Percentiles rank a stretch among this genome's conserved stretches.
Evolutionary conservation across 2,329 filamentous ascomycete genomes (phyloP).

Genomic region (Leptodontidium sp.): DNA sequence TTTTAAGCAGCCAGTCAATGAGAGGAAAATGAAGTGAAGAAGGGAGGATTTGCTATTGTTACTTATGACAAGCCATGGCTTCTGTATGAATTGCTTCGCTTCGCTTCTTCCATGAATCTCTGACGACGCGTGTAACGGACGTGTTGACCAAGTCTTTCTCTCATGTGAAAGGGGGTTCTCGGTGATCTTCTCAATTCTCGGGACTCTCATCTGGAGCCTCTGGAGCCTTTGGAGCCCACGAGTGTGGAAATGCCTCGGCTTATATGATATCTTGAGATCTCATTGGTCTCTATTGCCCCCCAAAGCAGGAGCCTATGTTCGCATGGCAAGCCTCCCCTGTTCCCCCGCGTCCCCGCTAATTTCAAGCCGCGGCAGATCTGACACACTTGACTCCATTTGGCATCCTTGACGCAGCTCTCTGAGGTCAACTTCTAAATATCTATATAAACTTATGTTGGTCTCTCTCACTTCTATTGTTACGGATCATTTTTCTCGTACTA

Average conservation of each 20-base stretch:
- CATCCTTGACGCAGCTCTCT: neutral
- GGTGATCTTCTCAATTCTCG: neutral
- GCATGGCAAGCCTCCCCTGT: conserved; percentile 10
- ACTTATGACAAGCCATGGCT: neutral
- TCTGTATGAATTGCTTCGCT: neutral
- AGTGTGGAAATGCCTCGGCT: conserved; percentile 18
- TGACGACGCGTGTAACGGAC: neutral
- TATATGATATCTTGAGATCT: neutral
- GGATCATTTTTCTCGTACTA: neutral
- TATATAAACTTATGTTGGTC: neutral
- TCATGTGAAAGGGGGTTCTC: conserved; percentile 10
- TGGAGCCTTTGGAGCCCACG: neutral
- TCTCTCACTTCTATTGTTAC: neutral
- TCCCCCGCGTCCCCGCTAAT: neutral
- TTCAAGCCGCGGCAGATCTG: conserved; percentile 15
- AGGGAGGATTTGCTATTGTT: neutral
- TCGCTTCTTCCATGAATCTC: neutral
- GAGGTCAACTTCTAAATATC: neutral
- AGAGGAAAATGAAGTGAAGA: neutral
- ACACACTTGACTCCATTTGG: neutral
- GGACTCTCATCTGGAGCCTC: neutral
- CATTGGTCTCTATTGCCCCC: no score
- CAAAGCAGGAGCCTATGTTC: neutral
- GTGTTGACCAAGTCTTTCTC: neutral
- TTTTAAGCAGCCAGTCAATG: conserved; percentile 48